Conservation (phyloP, 257 asterid genomes). For the Fraxinus quadrangulata region DNA sequence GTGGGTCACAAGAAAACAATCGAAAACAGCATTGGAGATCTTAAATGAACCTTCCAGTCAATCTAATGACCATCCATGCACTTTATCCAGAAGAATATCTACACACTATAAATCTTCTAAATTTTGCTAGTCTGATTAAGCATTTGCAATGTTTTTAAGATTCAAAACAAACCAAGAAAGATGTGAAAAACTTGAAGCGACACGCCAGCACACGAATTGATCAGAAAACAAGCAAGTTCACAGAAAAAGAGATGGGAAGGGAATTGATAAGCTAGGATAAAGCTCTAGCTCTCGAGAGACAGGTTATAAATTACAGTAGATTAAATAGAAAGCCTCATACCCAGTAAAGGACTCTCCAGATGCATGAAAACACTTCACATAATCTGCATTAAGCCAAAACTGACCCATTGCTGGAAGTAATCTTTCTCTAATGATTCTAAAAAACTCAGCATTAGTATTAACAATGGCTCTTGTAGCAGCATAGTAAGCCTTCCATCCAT, state of each 20-base stretch:
- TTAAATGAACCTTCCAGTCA: neutral
- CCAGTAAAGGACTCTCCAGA: conserved; percentile 83
- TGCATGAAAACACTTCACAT: conserved; percentile 90
- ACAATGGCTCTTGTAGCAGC: conserved; percentile 91
- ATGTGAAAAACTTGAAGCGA: neutral
- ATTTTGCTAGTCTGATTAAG: neutral
- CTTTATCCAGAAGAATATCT: neutral
- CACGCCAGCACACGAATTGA: neutral
- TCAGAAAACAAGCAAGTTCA: conserved; percentile 6
- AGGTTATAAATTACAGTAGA: neutral
- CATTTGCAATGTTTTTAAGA: neutral
- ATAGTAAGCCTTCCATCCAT: conserved; percentile 98
- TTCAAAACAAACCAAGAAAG: neutral
- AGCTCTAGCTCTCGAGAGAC: conserved; percentile 4
- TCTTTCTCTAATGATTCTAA: conserved; percentile 63
- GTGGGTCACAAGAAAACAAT: neutral
- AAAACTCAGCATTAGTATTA: conserved; percentile 65
- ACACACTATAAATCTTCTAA: too few relatives aligned
- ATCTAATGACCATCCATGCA: neutral
- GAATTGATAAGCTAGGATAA: conserved; percentile 12
- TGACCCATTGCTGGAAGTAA: conserved; percentile 74
- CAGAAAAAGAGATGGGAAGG: neutral
- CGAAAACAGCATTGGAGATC: neutral
- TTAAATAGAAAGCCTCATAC: conserved; percentile 46
- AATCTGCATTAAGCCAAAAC: conserved; percentile 92